Conservation (phyloP, 1,284 basidiomycete genomes). For the Tilletiopsis washingtonensis region DNA sequence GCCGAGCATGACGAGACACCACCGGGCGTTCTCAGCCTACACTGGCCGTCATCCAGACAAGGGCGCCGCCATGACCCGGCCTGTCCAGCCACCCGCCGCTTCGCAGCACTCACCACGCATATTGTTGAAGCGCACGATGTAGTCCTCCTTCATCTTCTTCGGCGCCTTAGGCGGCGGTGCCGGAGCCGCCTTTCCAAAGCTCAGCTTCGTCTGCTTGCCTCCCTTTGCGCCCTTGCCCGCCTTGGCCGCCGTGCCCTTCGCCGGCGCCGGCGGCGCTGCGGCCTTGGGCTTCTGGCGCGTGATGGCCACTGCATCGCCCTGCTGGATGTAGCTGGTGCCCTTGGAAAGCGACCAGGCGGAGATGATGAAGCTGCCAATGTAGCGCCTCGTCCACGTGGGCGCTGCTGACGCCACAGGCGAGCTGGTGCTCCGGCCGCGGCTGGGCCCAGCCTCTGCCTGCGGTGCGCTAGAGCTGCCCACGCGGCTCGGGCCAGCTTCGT, state of each 20-base stretch:
- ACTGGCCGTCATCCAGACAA: background rate
- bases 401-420: background rate
- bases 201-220: constrained; percentile 37
- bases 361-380: constrained; percentile 40
- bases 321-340: constrained; percentile 30
- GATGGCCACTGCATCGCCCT: constrained; percentile 35
- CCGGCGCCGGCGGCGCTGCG: background rate
- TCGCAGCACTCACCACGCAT: constrained; percentile 28
- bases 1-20: no score
- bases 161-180: no score
- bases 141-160: constrained; percentile 36
- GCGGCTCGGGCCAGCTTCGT: background rate
- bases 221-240: no score
- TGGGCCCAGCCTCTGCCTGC: no score
- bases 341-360: constrained; percentile 42
- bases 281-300: constrained; percentile 27
- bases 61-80: no score
- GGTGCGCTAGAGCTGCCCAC: no score
- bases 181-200: constrained; percentile 23
- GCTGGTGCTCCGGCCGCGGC: no score
- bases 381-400: constrained; percentile 9
- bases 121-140: constrained; percentile 43
- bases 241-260: constrained; percentile 2
- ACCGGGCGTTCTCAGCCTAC: background rate
- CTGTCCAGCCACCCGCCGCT: no score